Evolutionary conservation across 139 green algal genomes (phyloP).

Genomic region (Edaphochlamys debaryana): DNA sequence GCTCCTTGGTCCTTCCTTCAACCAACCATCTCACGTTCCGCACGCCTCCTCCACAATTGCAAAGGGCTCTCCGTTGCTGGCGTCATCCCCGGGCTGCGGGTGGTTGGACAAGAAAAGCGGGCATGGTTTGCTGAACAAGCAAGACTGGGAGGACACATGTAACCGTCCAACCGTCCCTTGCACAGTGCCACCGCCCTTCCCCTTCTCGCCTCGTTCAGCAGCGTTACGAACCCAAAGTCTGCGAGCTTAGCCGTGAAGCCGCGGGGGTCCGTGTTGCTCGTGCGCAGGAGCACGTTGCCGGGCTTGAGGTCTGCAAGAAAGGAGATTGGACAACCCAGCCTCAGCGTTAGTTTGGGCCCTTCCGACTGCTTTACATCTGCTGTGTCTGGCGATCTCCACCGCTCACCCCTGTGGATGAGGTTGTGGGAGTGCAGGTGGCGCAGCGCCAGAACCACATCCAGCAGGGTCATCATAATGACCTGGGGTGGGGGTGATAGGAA

Average conservation of each 20-base stretch:
- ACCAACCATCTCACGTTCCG: slow-evolving; percentile 12
- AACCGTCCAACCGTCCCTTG: too few relatives aligned
- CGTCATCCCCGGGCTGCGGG: slow-evolving; percentile 6
- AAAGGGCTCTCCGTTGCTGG: not conserved
- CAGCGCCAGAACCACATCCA: not conserved
- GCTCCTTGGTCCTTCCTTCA: too few relatives aligned
- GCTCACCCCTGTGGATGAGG: not conserved
- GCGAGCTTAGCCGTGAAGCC: slow-evolving; percentile 30
- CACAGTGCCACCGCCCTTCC: too few relatives aligned
- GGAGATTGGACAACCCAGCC: too few relatives aligned
- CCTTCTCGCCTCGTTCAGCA: slow-evolving; percentile 11
- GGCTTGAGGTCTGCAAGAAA: slow-evolving; percentile 32
- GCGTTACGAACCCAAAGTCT: slow-evolving; percentile 28
- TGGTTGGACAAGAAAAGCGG: not conserved
- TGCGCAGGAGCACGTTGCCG: slow-evolving; percentile 15
- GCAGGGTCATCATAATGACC: not conserved
- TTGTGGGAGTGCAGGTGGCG: not conserved
- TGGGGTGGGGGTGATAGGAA: not conserved
- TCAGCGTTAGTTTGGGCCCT: too few relatives aligned
- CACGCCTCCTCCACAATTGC: not conserved
- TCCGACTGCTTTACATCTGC: too few relatives aligned
- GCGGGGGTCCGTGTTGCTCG: not conserved
- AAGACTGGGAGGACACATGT: too few relatives aligned
- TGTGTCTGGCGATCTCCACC: not conserved
- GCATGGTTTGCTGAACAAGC: too few relatives aligned